Conservation (phyloP, 2,329 filamentous ascomycete species). For the Cyclaneusma minus region DNA sequence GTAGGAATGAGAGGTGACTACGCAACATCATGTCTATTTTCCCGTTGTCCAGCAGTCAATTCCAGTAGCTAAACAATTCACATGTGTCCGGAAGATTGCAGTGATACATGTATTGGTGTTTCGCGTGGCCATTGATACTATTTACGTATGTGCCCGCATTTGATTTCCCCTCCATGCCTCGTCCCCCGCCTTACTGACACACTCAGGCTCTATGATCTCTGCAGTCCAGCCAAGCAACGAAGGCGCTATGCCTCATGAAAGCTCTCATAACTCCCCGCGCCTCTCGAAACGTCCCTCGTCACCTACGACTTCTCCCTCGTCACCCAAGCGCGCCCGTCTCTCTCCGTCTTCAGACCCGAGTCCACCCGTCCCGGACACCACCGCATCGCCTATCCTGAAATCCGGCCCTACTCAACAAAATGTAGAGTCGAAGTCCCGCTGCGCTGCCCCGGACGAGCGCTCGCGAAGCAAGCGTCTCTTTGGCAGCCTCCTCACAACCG, state of each 20-base stretch:
- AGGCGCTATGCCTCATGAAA: constrained; percentile 18
- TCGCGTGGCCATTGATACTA: neutral
- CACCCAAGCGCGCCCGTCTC: constrained; percentile 35
- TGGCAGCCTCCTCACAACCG: constrained; percentile 45
- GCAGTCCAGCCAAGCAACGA: too few relatives aligned
- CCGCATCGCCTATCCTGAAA: constrained; percentile 12
- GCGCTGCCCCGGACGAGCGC: constrained; percentile 54
- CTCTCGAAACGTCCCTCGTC: constrained; percentile 34
- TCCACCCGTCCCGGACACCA: constrained; percentile 10
- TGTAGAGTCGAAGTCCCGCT: constrained; percentile 6
- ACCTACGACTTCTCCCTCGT: constrained; percentile 28
- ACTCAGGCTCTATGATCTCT: constrained; percentile 17
- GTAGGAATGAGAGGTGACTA: too few relatives aligned
- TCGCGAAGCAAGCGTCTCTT: constrained; percentile 77
- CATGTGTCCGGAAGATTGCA: constrained; percentile 8
- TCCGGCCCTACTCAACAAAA: constrained; percentile 6
- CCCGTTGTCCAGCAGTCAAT: too few relatives aligned
- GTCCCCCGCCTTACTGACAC: constrained; percentile 7
- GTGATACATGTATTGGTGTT: constrained; percentile 10
- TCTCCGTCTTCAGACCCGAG: constrained; percentile 13
- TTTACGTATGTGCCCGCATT: too few relatives aligned
- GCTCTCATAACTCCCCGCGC: constrained; percentile 7
- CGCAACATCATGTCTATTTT: too few relatives aligned
- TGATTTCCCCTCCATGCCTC: too few relatives aligned
- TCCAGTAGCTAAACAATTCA: neutral